Conservation (phyloP, 2,329 filamentous ascomycete species). For the Parascedosporium putredinis region DNA sequence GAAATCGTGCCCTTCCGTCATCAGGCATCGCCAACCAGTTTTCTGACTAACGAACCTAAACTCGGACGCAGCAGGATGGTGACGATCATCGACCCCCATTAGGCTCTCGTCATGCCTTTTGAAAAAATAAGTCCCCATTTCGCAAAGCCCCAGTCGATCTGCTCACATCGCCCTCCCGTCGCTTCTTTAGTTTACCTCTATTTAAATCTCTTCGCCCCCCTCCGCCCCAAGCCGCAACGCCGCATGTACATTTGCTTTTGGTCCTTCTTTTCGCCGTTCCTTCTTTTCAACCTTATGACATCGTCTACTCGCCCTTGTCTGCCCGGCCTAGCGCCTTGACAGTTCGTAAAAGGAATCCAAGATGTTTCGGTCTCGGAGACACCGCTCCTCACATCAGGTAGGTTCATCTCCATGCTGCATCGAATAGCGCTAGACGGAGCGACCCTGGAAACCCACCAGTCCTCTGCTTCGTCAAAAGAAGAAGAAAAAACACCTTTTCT, state of each 20-base stretch:
- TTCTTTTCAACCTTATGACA: neutral
- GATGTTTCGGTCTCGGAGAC: slow-evolving; percentile 7
- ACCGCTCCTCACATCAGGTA: slow-evolving; percentile 7
- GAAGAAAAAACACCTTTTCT: too few species aligned
- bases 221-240: too few species aligned
- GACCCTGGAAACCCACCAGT: too few species aligned
- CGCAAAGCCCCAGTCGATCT: neutral
- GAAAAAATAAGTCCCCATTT: too few species aligned
- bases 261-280: neutral
- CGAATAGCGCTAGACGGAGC: too few species aligned
- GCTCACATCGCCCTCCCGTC: neutral
- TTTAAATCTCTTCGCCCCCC: neutral
- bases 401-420: too few species aligned
- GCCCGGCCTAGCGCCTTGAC: slow-evolving; percentile 3
- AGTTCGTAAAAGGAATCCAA: neutral
- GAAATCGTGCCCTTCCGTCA: neutral
- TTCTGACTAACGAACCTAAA: slow-evolving; percentile 2
- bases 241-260: too few species aligned
- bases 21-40: neutral
- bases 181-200: neutral
- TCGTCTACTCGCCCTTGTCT: neutral
- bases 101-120: neutral
- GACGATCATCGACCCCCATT: neutral
- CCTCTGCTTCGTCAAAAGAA: too few species aligned
- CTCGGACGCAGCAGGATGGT: neutral